Evolutionary conservation across 2,329 filamentous ascomycete species (phyloP), one percentile per base, ranked within the genome.

Genomic region (Annulohypoxylon truncatum): DNA sequence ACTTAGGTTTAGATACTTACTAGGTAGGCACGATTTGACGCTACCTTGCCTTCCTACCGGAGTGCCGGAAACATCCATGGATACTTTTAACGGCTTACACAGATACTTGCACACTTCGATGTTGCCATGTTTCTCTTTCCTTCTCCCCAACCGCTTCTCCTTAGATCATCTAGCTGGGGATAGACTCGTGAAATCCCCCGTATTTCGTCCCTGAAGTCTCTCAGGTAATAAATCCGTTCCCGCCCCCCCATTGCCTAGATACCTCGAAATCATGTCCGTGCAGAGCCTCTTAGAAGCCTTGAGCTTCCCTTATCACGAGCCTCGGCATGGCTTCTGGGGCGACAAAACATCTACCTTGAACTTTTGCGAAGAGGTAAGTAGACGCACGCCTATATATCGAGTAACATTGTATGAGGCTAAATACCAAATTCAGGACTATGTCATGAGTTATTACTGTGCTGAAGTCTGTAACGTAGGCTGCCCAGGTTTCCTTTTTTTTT

Each of bases 291-390:
- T 71, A 4, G 52, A 61, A 46, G 60, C 70, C 4, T 59, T 75
- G 26, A 72, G 74, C 52, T 75, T 78, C 52, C 75, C 76, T 22
- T 78, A 78, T 55, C 74, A 73, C 24, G 67, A 74, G 59, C 72
- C 74, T 60, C 73, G 72, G 10, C 70, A 78, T 35, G 89, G 89
- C 18, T 88, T 87, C 76, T 93, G 90, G 90, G 86, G 84, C 4
- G 87, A 89, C 20, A 88, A 91, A 60, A 93, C 90, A 1, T 89
- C 89, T 7, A 93, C 90, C 0, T 74, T 93, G 46, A 92, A 94
- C 77, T 94, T 92, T 86, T 94, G 92, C 75, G 92, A 94, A 83
- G 92, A 93, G 84, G 90, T 89, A 77, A 67, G 77, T 31, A 38
- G 24, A 53, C 46, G 12, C 26, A 28, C 24, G 1, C 18, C 22